Base-by-base conservation (phyloP, 2,329 filamentous ascomycete species). In the Cephalotrichum gorgonifer region DNA sequence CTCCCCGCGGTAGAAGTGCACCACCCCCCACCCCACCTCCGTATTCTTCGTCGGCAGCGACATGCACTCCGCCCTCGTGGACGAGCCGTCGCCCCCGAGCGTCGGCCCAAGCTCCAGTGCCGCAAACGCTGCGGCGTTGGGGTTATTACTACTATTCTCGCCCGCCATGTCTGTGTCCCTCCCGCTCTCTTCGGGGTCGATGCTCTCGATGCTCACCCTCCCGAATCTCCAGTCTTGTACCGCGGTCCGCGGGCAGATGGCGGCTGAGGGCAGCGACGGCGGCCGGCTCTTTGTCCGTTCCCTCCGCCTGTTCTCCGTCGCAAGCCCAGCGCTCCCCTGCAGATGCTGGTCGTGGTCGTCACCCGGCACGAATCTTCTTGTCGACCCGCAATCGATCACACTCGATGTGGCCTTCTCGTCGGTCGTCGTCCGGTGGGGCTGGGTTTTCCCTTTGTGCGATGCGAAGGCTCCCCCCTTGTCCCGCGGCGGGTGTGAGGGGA, bases 1-100 rank as follows among this genome's bases (percentile, higher is more conserved):
- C 2, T 78, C 79, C 64, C 97, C 91, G 9, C 90, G 80, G 63
- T 96, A 98, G 26, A 98, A 76, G 63, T 96, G 93, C 2, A 98
- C 89, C 14, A 97, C 81, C 1, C 93, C 93, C 85, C 88, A 96
- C 39, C 88, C 87, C 2, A 89, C 74, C 52, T 95, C 85, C 1
- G 88, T 88, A 49, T 85, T 80, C 57, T 75, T 79, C 15, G 81
- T 78, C 50, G 84, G 78, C 1, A 91, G 73, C 1, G 86, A 82
- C 20, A 87, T 70, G 60, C 85, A 95, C 54, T 79, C 76, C 5
- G 88, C 93, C 63, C 90, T 95, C 1, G 90, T 95, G 51, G 87
- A 83, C 46, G 85, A 79, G 6, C 86, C 87, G 6, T 79, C 75
- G 25, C 73, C 72, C 8, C 74, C 72, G 47, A 78, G 69, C 25